These are phyloP conservation scores for Trichoderma reesei DNA, from an alignment of 495 filamentous ascomycete genomes.

Conservation along the genomic window DNA sequence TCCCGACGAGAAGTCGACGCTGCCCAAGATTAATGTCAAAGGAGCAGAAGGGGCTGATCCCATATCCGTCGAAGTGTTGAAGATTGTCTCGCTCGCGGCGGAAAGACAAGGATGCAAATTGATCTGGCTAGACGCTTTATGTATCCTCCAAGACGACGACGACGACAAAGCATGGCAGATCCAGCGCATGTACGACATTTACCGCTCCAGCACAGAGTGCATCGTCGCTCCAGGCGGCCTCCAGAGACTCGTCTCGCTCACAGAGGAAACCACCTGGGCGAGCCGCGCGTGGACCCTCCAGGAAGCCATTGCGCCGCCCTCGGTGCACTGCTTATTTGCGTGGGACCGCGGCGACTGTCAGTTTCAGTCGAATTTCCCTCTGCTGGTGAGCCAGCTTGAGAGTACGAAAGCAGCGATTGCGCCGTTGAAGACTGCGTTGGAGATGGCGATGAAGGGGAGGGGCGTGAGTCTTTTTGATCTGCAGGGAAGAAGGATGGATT, in stretches of 20 bases:
- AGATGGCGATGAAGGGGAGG: neutral
- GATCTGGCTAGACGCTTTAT: slow-evolving; percentile 8
- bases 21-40: neutral
- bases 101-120: neutral
- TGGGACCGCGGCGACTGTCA: neutral
- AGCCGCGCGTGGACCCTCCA: neutral
- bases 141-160: slow-evolving; percentile 1
- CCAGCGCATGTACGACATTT: slow-evolving; percentile 13
- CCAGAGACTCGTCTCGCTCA: neutral
- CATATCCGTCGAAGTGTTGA: neutral
- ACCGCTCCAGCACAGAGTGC: neutral
- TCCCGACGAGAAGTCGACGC: neutral
- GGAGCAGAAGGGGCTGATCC: neutral
- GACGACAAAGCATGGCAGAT: slow-evolving; percentile 13
- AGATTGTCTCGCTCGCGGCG: neutral
- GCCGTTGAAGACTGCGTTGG: neutral
- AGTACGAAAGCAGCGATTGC: neutral
- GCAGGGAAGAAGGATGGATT: neutral
- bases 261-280: neutral
- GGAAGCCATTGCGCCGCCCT: neutral
- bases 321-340: neutral
- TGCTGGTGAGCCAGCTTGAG: neutral
- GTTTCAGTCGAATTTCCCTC: neutral
- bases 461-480: neutral
- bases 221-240: neutral